Conservation (phyloP, 371 early-diverging fungal genomes). For the Saksenaea oblongispora region DNA sequence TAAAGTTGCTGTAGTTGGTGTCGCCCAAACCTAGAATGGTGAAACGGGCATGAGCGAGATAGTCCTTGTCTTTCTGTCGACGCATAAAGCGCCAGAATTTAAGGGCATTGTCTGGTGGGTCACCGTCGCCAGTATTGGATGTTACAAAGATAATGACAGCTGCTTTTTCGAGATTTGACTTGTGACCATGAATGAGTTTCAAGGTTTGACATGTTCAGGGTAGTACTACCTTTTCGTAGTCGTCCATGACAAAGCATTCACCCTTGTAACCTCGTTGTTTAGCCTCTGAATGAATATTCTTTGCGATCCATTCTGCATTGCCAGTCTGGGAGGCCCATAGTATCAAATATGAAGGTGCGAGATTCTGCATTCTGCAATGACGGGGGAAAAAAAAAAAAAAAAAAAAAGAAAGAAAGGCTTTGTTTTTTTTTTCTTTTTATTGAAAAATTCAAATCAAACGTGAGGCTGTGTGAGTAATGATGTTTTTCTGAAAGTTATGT, state of each 20-base stretch:
- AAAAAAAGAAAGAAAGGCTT: not conserved
- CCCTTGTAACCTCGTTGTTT: slow-evolving; percentile 68
- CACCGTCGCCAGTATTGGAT: slow-evolving; percentile 96
- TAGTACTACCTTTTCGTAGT: slow-evolving; percentile 61
- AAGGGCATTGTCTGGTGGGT: slow-evolving; percentile 90
- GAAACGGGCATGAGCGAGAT: slow-evolving; percentile 47
- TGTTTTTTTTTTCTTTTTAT: no score
- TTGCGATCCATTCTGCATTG: slow-evolving; percentile 91
- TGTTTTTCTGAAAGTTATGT: no score
- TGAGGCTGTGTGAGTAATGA: not conserved
- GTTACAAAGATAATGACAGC: slow-evolving; percentile 76
- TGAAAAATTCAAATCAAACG: not conserved
- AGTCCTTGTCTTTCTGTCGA: slow-evolving; percentile 55
- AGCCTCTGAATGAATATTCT: slow-evolving; percentile 78
- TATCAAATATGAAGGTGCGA: slow-evolving; percentile 43
- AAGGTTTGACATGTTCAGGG: not conserved
- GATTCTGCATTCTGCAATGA: slow-evolving; percentile 18
- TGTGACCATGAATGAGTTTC: not conserved
- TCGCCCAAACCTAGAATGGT: slow-evolving; percentile 83
- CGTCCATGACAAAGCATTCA: slow-evolving; percentile 68
- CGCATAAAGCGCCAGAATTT: slow-evolving; percentile 87
- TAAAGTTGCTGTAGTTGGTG: slow-evolving; percentile 91
- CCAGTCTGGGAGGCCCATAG: slow-evolving; percentile 93
- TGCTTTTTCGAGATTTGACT: slow-evolving; percentile 46
- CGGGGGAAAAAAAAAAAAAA: not conserved